phyloP scores from a whole-genome alignment of 371 early-diverging fungal genomes.

The Mucor plumbeus region DNA sequence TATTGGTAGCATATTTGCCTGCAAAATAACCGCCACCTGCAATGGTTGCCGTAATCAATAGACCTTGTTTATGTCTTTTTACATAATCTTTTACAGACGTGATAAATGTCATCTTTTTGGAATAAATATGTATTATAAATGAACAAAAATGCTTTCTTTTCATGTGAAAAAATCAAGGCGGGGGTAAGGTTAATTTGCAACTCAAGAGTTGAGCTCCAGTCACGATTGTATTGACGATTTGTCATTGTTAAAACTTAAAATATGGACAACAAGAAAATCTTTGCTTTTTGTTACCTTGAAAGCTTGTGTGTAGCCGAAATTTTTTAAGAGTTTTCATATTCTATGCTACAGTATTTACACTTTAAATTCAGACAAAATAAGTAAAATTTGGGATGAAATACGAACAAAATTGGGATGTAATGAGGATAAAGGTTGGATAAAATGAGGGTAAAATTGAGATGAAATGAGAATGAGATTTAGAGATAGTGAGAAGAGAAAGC shows the following conservation, averaged over 20 bases:
- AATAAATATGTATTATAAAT: constrained; percentile 17
- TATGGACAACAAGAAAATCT: background rate
- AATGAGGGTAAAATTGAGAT: no score
- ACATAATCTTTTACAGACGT: constrained; percentile 49
- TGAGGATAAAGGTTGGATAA: no score
- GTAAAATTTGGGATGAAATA: no score
- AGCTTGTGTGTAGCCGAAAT: no score
- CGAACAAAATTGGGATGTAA: no score
- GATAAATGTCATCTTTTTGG: constrained; percentile 17
- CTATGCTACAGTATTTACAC: no score
- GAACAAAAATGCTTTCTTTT: background rate
- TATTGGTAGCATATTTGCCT: constrained; percentile 74
- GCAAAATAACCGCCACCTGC: constrained; percentile 77
- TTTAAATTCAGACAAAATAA: no score
- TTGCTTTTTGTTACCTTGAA: no score
- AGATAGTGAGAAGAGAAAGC: no score
- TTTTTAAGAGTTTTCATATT: background rate
- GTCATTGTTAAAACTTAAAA: constrained; percentile 9
- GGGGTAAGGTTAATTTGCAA: background rate
- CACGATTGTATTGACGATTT: constrained; percentile 11
- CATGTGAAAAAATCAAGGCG: constrained; percentile 11
- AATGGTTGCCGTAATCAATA: constrained; percentile 70
- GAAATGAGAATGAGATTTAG: no score
- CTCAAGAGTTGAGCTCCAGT: constrained; percentile 5
- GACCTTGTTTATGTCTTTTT: constrained; percentile 63